phyloP scores from a whole-genome alignment of 352 stramenopile species.

The Phytophthora sojae region DNA sequence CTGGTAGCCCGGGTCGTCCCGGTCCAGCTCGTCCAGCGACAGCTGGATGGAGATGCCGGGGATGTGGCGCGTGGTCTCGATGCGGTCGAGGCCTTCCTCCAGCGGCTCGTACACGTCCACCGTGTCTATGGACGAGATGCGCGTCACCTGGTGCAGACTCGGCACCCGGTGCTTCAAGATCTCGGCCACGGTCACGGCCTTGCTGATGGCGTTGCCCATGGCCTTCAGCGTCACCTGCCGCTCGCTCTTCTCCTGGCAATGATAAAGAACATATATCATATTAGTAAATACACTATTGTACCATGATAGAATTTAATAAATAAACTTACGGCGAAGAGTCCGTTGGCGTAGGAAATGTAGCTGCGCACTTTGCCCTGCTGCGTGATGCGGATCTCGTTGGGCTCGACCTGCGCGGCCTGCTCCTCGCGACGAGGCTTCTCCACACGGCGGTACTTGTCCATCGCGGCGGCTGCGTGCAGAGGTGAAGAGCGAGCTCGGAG shows the following conservation, averaged over 20 bases:
- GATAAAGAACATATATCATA: background rate
- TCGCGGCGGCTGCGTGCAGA: conserved; percentile 25
- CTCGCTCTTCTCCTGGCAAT: conserved; percentile 69
- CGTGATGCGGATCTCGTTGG: conserved; percentile 89
- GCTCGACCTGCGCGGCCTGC: conserved; percentile 46
- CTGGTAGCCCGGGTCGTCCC: conserved; percentile 71
- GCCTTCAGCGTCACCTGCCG: conserved; percentile 73
- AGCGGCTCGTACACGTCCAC: conserved; percentile 87
- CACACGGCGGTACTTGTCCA: conserved; percentile 89
- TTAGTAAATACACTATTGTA: background rate
- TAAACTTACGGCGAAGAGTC: conserved; percentile 65
- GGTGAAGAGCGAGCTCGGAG: background rate
- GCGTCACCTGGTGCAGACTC: conserved; percentile 79
- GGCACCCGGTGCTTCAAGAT: conserved; percentile 83
- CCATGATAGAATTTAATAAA: background rate
- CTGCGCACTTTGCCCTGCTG: conserved; percentile 82
- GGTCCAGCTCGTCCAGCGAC: conserved; percentile 71
- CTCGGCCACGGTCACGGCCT: conserved; percentile 86
- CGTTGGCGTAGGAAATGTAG: conserved; percentile 85
- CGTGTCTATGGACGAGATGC: conserved; percentile 82
- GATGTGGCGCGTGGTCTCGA: conserved; percentile 77
- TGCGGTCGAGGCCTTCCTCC: conserved; percentile 84
- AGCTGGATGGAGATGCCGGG: conserved; percentile 81
- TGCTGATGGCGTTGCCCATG: conserved; percentile 88
- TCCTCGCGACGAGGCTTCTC: conserved; percentile 68